A percentile compares a stretch with the other conserved stretches of the same genome.
These are phyloP conservation scores for Leccinum boreale DNA, from an alignment of 768 basidiomycete species.

Conservation along the genomic window DNA sequence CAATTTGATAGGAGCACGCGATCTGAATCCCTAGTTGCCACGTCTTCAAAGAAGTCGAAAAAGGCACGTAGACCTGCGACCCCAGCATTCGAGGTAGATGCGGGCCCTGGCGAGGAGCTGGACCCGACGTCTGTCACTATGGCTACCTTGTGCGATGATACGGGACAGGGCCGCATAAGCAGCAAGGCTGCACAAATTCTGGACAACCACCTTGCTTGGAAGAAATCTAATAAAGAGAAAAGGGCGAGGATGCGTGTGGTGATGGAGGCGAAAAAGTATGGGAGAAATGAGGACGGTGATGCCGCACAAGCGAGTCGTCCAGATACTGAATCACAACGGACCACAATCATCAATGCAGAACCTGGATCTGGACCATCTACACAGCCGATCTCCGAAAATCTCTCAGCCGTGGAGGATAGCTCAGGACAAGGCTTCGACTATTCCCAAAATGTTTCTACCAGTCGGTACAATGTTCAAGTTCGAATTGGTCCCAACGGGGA, in stretches of 20 bases:
- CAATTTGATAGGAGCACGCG: slow-evolving; percentile 20
- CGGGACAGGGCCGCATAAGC: slow-evolving; percentile 74
- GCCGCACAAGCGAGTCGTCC: slow-evolving; percentile 19
- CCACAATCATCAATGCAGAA: neutral
- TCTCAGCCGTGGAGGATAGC: slow-evolving; percentile 34
- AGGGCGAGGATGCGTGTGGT: slow-evolving; percentile 56
- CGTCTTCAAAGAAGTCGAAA: slow-evolving; percentile 33
- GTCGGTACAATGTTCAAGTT: slow-evolving; percentile 80
- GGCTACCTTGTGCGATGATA: slow-evolving; percentile 75
- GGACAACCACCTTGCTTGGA: slow-evolving; percentile 70
- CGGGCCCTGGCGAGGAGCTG: slow-evolving; percentile 70
- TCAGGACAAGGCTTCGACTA: slow-evolving; percentile 70
- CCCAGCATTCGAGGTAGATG: slow-evolving; percentile 55
- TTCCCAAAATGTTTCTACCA: slow-evolving; percentile 56
- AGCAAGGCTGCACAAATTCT: slow-evolving; percentile 72
- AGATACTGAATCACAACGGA: slow-evolving; percentile 9
- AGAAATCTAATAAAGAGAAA: slow-evolving; percentile 63
- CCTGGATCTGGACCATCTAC: slow-evolving; percentile 15
- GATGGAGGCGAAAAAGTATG: slow-evolving; percentile 77
- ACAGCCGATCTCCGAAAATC: slow-evolving; percentile 15
- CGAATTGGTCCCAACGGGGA: slow-evolving; percentile 86
- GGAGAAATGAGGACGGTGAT: slow-evolving; percentile 49
- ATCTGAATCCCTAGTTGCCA: slow-evolving; percentile 14
- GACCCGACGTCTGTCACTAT: slow-evolving; percentile 85
- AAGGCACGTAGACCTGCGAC: slow-evolving; percentile 44